phyloP scores from a whole-genome alignment of 2,329 filamentous ascomycete species.

The Verticillium albo-atrum region DNA sequence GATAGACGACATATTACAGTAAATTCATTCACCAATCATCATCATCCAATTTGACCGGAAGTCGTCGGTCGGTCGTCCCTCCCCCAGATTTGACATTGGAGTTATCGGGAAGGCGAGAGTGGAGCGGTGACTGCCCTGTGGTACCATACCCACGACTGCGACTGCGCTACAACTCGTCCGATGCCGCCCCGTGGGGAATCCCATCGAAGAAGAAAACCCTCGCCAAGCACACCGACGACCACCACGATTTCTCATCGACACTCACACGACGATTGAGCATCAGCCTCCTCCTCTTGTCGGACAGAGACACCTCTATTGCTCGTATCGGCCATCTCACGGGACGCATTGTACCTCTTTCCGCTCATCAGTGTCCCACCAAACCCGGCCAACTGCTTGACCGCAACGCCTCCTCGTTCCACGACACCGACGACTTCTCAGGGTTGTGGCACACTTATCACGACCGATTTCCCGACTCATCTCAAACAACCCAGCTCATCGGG shows the following conservation, averaged over 20 bases:
- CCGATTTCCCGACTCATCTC: not conserved
- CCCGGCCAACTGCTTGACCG: not conserved
- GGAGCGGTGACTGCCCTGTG: not conserved
- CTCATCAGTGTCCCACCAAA: not conserved
- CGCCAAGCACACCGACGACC: not conserved
- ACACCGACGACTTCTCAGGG: not conserved
- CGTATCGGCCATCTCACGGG: not conserved
- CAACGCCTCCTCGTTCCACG: not conserved
- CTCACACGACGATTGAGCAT: not conserved
- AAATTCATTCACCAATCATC: not conserved
- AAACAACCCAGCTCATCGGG: not conserved
- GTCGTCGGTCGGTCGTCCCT: not conserved
- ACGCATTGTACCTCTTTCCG: not conserved
- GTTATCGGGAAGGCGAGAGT: not conserved
- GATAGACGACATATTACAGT: too few species aligned
- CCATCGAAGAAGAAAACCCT: not conserved
- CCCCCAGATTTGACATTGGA: not conserved
- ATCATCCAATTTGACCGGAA: not conserved
- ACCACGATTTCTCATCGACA: not conserved
- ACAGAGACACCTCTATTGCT: not conserved
- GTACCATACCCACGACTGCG: not conserved
- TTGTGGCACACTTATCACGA: not conserved
- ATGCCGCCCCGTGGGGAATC: not conserved
- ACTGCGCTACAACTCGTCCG: not conserved
- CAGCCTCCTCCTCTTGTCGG: not conserved